Base-by-base conservation (phyloP, 176 grass and related monocot genomes). In the Oryza officinalis region DNA sequence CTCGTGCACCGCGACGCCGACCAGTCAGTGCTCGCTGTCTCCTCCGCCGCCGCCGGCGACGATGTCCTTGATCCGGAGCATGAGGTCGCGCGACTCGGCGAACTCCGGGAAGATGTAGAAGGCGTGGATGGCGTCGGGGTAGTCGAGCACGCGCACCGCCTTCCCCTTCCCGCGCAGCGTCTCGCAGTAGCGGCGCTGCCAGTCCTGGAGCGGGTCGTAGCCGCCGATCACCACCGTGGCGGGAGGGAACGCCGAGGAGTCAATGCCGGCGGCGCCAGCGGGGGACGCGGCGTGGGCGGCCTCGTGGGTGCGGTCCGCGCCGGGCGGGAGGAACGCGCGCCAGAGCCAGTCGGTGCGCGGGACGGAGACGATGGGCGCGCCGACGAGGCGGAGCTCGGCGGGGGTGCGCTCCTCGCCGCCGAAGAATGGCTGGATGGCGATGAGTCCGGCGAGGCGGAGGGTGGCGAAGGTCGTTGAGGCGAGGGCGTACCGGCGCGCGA, bases 381-480 rank as follows among this genome's bases (percentile, higher is more conserved):
- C 88, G 20, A 30, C 28, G 38, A 98, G 84, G 13, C 82, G 88
- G 33, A 91, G 73, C 88, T 94, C 95, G 0, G 95, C 49, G 1
- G 85, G 75, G 1, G 95, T 98, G 2, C 86, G 70, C 86, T 89
- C 95, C 89, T 94, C 87, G 41, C 95, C 95, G 44, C 92, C 92
- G 76, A 95, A 98, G 92, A 91, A 98, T 10, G 91, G 90, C 82
- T 98, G 91, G 84, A 98, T 93, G 18, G 91, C 54, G 69, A 98
- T 22, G 72, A 95, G 37, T 3, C 92, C 87, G 0, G 30, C 14
- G 33, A 98, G 8, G 13, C 89, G 83, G 71, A 98, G 28, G 32
- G 0, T 10, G 3, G 46, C 1, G 86, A 91, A 94, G n/a, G 35
- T 5, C 5, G 66, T 0, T 0, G 44, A 25, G 8, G 35, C 59